Evolutionary conservation across 495 filamentous ascomycete species (phyloP), one percentile per base, ranked within the genome.

Genomic region (Pyrenopolyporus hunteri): DNA sequence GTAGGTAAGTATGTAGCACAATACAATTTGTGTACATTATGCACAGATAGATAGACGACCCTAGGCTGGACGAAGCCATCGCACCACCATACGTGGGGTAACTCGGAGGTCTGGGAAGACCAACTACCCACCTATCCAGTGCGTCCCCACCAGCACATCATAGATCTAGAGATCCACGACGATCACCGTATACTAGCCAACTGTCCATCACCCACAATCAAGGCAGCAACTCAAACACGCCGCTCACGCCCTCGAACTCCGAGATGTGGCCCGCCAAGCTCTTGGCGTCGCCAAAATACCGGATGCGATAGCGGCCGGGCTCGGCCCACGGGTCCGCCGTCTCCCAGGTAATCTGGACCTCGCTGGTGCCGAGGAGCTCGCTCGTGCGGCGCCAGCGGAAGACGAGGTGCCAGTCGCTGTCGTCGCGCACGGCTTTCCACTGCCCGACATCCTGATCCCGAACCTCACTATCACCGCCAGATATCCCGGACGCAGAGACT

Each of bases 281-380:
- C 80, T 92, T 97, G 19, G 85, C 81, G 73, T 96, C 90, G 0
- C 93, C 93, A 76, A 85, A 94, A 67, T 98, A 98, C 75, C 82
- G 82, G 50, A 98, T 74, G 22, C 93, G 80, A 77, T 96, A 97
- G 63, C 78, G 78, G 7, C 90, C 91, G 68, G 79, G 72, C 46
- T 79, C 70, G 3, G 75, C 70, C 71, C 70, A 76, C 31, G 74
- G 75, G 42, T 84, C 81, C 64, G 85, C 87, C 45, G 87, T 88
- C 73, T 93, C 85, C 93, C 93, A 98, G 36, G 79, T 79, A 43
- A 97, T 77, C 6, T 79, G 84, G 23, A 90, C 94, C 71, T 93
- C 85, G 68, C 92, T 96, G 25, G 87, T 86, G 0, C 87, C 93
- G 19, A 92, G 69, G 9, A 93, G 53, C 16, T 77, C 79, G 61